Evolutionary conservation across 371 early-diverging fungal species (phyloP), one percentile per base, ranked within the genome.

Genomic region (Circinella umbellata): DNA sequence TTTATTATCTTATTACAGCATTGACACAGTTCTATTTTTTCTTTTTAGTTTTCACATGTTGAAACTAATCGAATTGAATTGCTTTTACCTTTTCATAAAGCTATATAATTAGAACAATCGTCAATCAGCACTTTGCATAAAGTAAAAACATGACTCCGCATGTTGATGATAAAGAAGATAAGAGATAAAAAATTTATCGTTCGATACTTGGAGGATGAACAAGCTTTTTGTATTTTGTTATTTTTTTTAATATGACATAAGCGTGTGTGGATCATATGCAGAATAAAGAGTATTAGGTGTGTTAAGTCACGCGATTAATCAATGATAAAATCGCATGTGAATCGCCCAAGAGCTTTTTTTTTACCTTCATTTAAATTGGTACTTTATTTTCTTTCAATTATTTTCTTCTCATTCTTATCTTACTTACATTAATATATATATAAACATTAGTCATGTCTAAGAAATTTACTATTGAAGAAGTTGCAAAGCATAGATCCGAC

Each of bases 401-500:
- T 38, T 49, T 51, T 64, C 38, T 48, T 64, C 38, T 64, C 53
- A n/a, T 35, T n/a, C 51, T 64, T 64, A 13, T 15, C 1, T 13
- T n/a, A 14, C 51, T 7, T 34, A 5, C 53, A 64, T 53, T 59
- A n/a, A 36, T 59, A 37, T 57, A 57, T 57, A 9, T 10, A n/a
- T 1, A n/a, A 57, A 57, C 20, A 34, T 10, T 3, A 9, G 8
- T 61, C 49, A 78, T 78, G 74, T 73, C 75, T 27, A 85, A 84
- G 60, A 63, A 63, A 37, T 86, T 82, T 75, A 90, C 93, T 2
- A 73, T 82, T 10, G 91, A 90, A 46, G 93, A 96, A 67, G 85
- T 98, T 14, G 84, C 89, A 34, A 69, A 83, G 72, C 97, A 97
- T 74, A 89, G 86, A 51, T 79, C 81, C 53, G 81, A 86, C 70